A percentile compares a stretch with the other conserved stretches of the same genome.
Evolutionary conservation across 176 grass and related monocot species (phyloP).

Genomic region (Canna indica): DNA sequence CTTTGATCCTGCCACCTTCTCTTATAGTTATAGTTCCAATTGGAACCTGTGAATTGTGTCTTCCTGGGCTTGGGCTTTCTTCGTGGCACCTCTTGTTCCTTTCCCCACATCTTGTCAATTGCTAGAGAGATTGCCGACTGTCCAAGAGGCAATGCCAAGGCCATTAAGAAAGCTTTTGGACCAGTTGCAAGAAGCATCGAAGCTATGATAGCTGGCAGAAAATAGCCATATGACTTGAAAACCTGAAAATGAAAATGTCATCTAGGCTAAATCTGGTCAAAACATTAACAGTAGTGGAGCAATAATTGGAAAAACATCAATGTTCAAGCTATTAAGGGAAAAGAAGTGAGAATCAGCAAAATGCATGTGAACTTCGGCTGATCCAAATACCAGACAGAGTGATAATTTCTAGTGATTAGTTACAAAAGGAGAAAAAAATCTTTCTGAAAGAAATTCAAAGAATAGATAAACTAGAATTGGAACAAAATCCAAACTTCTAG

Average conservation of each 20-base stretch:
- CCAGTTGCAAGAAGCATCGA: conserved; percentile 56
- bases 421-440: no score
- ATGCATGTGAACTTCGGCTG: background rate
- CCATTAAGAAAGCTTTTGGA: conserved; percentile 70
- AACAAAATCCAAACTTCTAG: background rate
- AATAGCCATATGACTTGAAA: conserved; percentile 39
- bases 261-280: background rate
- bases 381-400: background rate
- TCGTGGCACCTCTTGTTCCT: conserved; percentile 7
- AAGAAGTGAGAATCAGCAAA: background rate
- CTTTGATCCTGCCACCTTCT: conserved; percentile 18
- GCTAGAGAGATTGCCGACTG: conserved; percentile 56
- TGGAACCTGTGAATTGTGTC: conserved; percentile 13
- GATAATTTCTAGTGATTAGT: background rate
- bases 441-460: background rate
- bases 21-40: conserved; percentile 20
- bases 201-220: conserved; percentile 50
- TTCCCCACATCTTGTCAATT: conserved; percentile 38
- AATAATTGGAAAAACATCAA: no score
- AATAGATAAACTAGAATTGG: background rate
- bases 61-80: conserved; percentile 13
- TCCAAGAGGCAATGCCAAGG: conserved; percentile 58
- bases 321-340: background rate
- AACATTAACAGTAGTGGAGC: background rate
- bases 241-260: conserved; percentile 24